Base-by-base conservation (phyloP, 768 basidiomycete species). In the Suillus clintonianus region DNA sequence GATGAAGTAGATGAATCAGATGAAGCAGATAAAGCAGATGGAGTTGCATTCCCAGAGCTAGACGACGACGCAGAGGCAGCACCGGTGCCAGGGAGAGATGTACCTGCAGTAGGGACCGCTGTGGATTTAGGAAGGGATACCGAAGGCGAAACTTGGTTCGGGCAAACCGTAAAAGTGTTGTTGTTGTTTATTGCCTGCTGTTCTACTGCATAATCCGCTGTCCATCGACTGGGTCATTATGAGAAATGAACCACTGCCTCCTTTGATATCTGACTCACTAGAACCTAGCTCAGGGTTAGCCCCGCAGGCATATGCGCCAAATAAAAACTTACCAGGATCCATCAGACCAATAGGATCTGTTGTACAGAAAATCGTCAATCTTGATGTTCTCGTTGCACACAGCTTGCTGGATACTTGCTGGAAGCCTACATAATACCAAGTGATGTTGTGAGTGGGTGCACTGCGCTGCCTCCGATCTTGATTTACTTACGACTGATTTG, bases 81-180 rank as follows among this genome's bases (percentile, higher is more conserved):
- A 39, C 9, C 22, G 2, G 22, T 34, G 15, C 4, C 0, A 19
- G 17, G 32, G 50, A 1, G 7, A 22, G 56, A 15, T 14, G 15
- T 15, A 24, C 8, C 8, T 37, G 56, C 11, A 24, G 56, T 58
- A 30, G 11, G 11, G 27, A 24, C 41, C 15, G 36, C 8, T 19
- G 59, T 60, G 8, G 60, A 32, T 39, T 41, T 19, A 6, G 67
- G 37, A 32, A 39, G 36, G 27, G 67, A 39, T n/a, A 47, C 36
- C 27, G 67, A 57, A 19, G 66, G 42, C 24, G 64, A 68, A 27
- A 59, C 53, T 60, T 61, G 60, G 37, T 58, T 56, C 27, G 51
- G 37, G 51, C 74, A 75, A 51, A 71, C 70, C 3, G 70, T 71
- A 62, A 74, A 75, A 0, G 73, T 72, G 55, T 75, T 70, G 65